Evolutionary conservation across 2,329 filamentous ascomycete species (phyloP), one percentile per base, ranked within the genome.

Genomic region (Emericellopsis cladophorae): DNA sequence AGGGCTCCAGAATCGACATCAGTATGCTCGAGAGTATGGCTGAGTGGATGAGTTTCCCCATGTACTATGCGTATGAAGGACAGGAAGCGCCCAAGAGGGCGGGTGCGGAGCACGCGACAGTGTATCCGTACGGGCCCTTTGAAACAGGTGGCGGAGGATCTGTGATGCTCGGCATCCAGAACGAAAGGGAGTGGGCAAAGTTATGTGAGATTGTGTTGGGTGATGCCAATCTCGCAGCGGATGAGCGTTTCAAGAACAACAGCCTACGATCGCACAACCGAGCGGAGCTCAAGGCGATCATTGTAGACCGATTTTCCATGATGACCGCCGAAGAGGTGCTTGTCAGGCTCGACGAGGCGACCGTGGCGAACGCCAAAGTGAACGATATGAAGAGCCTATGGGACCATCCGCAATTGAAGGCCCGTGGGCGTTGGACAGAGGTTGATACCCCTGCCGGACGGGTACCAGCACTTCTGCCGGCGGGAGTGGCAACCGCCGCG

Each of bases 21-120:
- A 72, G 68, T 2, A 76, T 76, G 72, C 56, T 76, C 7, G 72
- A 76, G 49, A 64, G 65, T 37, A 72, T 76, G 70, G 60, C 66
- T 0, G 72, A 76, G 48, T 76, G 73, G 72, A 76, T 76, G 72
- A 57, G 57, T 0, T 76, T 74, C 37, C 72, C 70, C 0, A 51
- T 74, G 48, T 72, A 76, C 48, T 76, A 76, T 44, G 56, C 70
- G 0, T 70, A 62, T 44, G 54, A 70, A 3, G 64, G 60, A 3
- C 63, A 66, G 3, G 45, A 61, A 0, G 56, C 60, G 0, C 70
- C 70, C 0, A 52, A 53, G 2, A 60, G 67, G 2, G 62, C 62
- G 0, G 72, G 72, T 1, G 70, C 72, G 0, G 65, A 68, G 1
- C 72, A 76, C 44, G 69, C 71, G 0, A 57, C 66, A 0, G 72